Evolutionary conservation across 129 eudicot genomes (phyloP).

Genomic region (Daucus carota): DNA sequence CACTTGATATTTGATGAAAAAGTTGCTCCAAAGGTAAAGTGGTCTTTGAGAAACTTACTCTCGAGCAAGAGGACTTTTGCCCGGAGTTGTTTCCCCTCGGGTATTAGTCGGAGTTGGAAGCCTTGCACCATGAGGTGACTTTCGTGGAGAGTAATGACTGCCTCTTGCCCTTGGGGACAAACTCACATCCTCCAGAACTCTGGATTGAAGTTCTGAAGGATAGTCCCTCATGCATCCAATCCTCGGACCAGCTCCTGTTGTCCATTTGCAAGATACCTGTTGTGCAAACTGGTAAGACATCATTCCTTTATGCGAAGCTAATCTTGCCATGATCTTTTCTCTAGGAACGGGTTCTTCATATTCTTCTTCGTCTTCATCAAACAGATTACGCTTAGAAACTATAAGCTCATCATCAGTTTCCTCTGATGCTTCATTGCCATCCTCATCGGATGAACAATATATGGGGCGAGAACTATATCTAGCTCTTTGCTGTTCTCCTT

Average conservation of each 20-base stretch:
- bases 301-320: constrained; percentile 59
- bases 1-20: neutral
- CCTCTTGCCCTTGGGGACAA: constrained; percentile 62
- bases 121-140: constrained; percentile 14
- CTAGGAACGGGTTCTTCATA: constrained; percentile 36
- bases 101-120: constrained; percentile 21
- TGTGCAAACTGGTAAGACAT: constrained; percentile 57
- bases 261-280: constrained; percentile 58
- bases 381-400: constrained; percentile 53
- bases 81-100: constrained; percentile 18
- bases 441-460: constrained; percentile 21
- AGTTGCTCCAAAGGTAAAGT: neutral
- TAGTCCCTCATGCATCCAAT: constrained; percentile 84
- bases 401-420: constrained; percentile 42
- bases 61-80: constrained; percentile 35
- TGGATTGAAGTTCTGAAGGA: constrained; percentile 58
- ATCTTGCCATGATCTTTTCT: constrained; percentile 57
- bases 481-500: constrained; percentile 17
- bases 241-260: constrained; percentile 81
- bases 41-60: constrained; percentile 12
- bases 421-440: constrained; percentile 65
- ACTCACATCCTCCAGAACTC: constrained; percentile 55
- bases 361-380: constrained; percentile 42
- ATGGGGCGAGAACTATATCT: neutral
- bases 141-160: constrained; percentile 31